Base-by-base conservation (phyloP, 2,329 filamentous ascomycete genomes). In the Beauveria asiatica region DNA sequence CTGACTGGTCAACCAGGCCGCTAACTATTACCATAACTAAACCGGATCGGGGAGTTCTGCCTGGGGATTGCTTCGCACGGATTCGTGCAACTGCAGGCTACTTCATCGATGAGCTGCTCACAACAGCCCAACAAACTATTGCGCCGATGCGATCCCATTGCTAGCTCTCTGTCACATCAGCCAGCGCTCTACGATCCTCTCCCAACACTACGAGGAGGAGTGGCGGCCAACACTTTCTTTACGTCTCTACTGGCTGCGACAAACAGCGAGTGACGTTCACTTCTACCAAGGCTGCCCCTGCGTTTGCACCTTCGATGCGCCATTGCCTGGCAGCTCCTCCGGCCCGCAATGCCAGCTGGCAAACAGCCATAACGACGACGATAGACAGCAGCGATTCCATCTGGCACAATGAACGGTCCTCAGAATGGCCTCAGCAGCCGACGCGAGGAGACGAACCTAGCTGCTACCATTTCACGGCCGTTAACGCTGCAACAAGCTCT, bases 401-500 rank as follows among this genome's bases (percentile, higher is more conserved):
- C 65, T 59, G 65, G 67, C 61, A 68, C 66, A 54, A 67, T 67
- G 61, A 70, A 71, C 57, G 68, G 68, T 48, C 60, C 66, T 48
- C 67, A 70, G 58, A 75, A 76, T 67, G 75, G 75, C 65, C 55
- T 66, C 49, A 64, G 65, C 59, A 63, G 65, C 59, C 66, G 68
- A 44, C 61, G 65, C 53, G 66, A 63, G 58, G 64, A 63, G 51
- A 51, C 63, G 17, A 64, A 69, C 54, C 58, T 65, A 33, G 67
- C 65, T 55, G 64, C 66, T 21, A 58, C 67, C 44, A 68, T 73
- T 39, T 64, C 69, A 44, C 72, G 78, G 59, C 79, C 85, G 1
- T 84, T 86, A 69, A 82, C 82, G 3, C 81, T 94, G 13, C 82
- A 87, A 60, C 88, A 94, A 69, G 89, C 89, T 33, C 78, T 94